Evolutionary conservation across 257 asterid genomes (phyloP).

Genomic region (Nicotiana knightiana): DNA sequence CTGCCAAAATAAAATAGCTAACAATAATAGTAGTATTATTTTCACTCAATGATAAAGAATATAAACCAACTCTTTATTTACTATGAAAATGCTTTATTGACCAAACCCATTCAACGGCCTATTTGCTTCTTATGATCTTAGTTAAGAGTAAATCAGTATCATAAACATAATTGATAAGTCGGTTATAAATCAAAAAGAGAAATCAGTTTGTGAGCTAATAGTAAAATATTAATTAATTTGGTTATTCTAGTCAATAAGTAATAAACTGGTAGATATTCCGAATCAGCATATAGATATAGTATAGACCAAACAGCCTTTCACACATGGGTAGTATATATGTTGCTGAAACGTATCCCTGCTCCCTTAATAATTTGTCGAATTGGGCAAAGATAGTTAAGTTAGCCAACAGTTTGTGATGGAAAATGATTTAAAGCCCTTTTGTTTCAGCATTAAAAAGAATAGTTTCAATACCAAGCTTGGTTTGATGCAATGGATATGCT

Average conservation of each 20-base stretch:
- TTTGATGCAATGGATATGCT: slow-evolving; percentile 4
- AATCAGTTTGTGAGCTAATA: no score
- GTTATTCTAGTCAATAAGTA: no score
- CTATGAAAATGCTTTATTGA: neutral
- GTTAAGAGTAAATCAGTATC: no score
- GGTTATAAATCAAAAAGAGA: no score
- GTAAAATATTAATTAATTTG: no score
- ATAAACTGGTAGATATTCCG: no score
- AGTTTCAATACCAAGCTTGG: neutral
- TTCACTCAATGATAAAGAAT: neutral
- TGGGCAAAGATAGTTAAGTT: neutral
- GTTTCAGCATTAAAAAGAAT: neutral
- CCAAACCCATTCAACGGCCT: neutral
- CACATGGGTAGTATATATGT: neutral
- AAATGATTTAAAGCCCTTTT: neutral
- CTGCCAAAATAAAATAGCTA: neutral
- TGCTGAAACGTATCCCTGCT: neutral
- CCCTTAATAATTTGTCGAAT: neutral
- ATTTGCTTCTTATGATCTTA: neutral
- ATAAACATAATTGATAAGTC: no score
- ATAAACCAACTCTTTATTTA: neutral
- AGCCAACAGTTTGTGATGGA: neutral
- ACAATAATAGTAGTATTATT: neutral
- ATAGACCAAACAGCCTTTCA: neutral
- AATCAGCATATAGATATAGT: no score